Evolutionary conservation across 202 grass and related monocot species (phyloP).

Genomic region (Dendrocalamus latiflorus): DNA sequence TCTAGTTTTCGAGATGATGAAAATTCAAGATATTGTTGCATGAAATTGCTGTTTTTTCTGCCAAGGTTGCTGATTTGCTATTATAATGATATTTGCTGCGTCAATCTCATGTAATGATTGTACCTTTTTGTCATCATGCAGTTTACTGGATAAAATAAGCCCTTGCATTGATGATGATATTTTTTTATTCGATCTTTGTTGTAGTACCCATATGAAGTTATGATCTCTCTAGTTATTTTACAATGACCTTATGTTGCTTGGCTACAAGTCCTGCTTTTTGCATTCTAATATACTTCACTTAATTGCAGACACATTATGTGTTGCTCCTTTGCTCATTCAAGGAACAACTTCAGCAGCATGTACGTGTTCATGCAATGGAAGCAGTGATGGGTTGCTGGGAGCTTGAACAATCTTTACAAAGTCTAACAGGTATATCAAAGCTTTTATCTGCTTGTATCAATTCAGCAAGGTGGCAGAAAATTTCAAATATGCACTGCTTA

Average conservation of each 20-base stretch:
- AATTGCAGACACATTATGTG: slow-evolving; percentile 79
- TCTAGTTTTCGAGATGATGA: not conserved
- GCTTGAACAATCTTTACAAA: slow-evolving; percentile 93
- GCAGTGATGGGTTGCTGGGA: slow-evolving; percentile 99
- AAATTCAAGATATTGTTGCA: not conserved
- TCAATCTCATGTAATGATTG: not conserved
- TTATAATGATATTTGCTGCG: not conserved
- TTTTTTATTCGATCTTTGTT: not conserved
- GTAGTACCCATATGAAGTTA: not conserved
- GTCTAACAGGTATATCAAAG: slow-evolving; percentile 63
- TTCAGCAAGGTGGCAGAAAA: not conserved
- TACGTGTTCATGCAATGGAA: slow-evolving; percentile 99
- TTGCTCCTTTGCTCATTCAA: slow-evolving; percentile 96
- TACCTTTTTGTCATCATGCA: not conserved
- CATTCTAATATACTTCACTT: slow-evolving; percentile 22
- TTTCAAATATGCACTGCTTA: not conserved
- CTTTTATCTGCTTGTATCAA: not conserved
- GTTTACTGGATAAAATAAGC: not conserved
- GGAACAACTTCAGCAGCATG: slow-evolving; percentile 97
- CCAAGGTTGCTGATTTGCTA: not conserved
- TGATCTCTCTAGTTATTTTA: not conserved
- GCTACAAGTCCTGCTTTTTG: not conserved
- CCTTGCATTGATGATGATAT: not conserved
- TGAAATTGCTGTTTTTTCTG: not conserved
- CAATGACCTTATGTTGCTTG: not conserved